A percentile compares a stretch with the other conserved stretches of the same genome.
Conservation (phyloP, 2,329 filamentous ascomycete genomes). For the Trichoderma cornu-damae region DNA sequence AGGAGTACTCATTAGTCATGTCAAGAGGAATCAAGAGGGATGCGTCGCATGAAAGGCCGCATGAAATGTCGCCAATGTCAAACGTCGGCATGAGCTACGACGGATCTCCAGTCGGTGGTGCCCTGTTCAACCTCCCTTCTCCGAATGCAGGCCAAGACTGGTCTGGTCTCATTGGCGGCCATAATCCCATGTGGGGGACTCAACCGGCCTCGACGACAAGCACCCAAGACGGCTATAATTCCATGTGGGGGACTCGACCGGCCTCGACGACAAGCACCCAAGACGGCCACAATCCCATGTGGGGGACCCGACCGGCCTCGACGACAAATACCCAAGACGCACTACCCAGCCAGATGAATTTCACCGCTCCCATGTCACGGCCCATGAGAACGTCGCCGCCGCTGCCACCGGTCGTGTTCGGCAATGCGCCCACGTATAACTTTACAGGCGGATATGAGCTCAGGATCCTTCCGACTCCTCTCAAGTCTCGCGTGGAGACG, state of each 20-base stretch:
- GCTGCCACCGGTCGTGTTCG: conserved; percentile 27
- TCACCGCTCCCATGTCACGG: conserved; percentile 26
- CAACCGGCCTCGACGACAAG: too few relatives aligned
- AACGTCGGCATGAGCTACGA: conserved; percentile 48
- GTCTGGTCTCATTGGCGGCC: conserved; percentile 29
- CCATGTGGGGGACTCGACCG: too few relatives aligned
- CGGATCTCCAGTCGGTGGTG: conserved; percentile 44
- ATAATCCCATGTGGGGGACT: too few relatives aligned
- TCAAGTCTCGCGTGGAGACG: conserved; percentile 91
- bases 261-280: too few relatives aligned
- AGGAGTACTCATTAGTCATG: conserved; percentile 50
- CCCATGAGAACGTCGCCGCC: conserved; percentile 31
- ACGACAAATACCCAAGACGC: conserved; percentile 25
- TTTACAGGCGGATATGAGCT: conserved; percentile 41
- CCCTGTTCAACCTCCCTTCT: conserved; percentile 46
- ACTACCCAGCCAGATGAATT: conserved; percentile 26
- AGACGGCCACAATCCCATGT: conserved; percentile 27
- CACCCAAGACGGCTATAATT: conserved; percentile 26
- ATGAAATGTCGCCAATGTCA: conserved; percentile 52
- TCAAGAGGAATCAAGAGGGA: conserved; percentile 46
- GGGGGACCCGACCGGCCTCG: conserved; percentile 32
- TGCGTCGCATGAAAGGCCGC: too few relatives aligned
- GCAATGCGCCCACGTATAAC: conserved; percentile 25
- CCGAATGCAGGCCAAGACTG: conserved; percentile 40
- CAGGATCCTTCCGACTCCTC: conserved; percentile 60